Base-by-base conservation (phyloP, 2,329 filamentous ascomycete genomes). In the Coniochaeta sp. region DNA sequence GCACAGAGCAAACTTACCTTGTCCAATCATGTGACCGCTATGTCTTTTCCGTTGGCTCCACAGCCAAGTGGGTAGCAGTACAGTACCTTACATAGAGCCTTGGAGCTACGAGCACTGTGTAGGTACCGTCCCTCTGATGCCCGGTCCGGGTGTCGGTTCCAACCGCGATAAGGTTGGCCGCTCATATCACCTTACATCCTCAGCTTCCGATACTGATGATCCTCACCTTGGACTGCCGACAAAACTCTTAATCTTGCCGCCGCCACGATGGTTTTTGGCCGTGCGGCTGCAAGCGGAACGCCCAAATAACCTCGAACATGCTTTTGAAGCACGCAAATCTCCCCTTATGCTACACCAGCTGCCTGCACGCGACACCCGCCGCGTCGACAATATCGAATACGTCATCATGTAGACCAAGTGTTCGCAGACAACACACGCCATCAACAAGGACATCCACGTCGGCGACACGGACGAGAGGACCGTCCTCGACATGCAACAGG, bases 301-400 rank as follows among this genome's bases (percentile, higher is more conserved):
- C 22, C 58, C 57, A n/a, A 58, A 58, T 52, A 17, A 44, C 54
- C 34, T 61, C 65, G 62, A 69, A 54, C 57, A 72, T 71, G 69
- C 62, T 67, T 57, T 59, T 70, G 59, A 70, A 67, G 59, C 24
- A 44, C 38, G 22, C 59, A n/a, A 36, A 52, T 31, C 12, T 47
- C n/a, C 40, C 36, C 12, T 9, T 60, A 40, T 60, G 59, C 52
- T 60, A 22, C 24, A 36, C 17, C 36, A 38, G 58, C 59, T 47
- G n/a, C 24, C 47, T 56, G 5, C 26, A 57, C 50, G n/a, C 52
- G 6, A 40, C 52, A 7, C 31, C 54, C 31, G n/a, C 8, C 22
- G 14, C 33, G 16, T 9, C 52, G 3, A 16, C 17, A n/a, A 8
- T 56, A 34, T 59, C 52, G n/a, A 33, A 16, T 9, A 59, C 58